Conservation (phyloP, 2,329 filamentous ascomycete genomes). For the Diaporthe caulivora region DNA sequence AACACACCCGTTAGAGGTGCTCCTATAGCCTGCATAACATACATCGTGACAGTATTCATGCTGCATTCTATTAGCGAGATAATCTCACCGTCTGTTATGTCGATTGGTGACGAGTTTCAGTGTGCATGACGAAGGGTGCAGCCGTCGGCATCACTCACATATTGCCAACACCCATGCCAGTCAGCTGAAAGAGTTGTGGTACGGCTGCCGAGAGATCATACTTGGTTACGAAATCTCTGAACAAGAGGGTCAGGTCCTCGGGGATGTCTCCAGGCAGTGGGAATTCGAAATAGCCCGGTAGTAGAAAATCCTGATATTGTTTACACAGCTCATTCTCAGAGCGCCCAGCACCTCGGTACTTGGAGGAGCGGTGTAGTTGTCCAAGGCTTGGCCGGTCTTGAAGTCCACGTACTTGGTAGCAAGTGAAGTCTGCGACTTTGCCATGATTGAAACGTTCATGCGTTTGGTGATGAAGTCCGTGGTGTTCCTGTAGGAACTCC, state of each 20-base stretch:
- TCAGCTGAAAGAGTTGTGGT: slow-evolving; percentile 9
- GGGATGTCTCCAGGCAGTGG: background rate
- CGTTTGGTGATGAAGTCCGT: slow-evolving; percentile 44
- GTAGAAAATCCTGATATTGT: slow-evolving; percentile 1
- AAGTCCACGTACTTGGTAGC: slow-evolving; percentile 21
- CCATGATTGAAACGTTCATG: slow-evolving; percentile 47
- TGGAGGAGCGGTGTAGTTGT: background rate
- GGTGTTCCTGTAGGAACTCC: slow-evolving; percentile 50
- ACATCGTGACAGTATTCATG: slow-evolving; percentile 2
- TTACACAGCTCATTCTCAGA: background rate
- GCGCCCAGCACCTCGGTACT: slow-evolving; percentile 1
- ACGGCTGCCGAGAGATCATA: slow-evolving; percentile 7
- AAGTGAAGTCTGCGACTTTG: background rate
- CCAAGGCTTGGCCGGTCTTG: background rate
- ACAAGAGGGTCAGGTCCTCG: background rate
- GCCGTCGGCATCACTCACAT: slow-evolving; percentile 1
- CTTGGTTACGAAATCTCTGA: slow-evolving; percentile 14
- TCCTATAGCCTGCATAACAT: slow-evolving; percentile 1
- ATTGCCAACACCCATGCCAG: background rate
- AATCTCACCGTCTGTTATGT: background rate
- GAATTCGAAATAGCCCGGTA: slow-evolving; percentile 36
- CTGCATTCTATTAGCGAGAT: background rate
- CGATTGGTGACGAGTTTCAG: background rate
- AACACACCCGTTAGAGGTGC: background rate
- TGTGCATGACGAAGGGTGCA: background rate